These are phyloP conservation scores for Fusarium succisae DNA, from an alignment of 2,329 filamentous ascomycete species.

Conservation along the genomic window DNA sequence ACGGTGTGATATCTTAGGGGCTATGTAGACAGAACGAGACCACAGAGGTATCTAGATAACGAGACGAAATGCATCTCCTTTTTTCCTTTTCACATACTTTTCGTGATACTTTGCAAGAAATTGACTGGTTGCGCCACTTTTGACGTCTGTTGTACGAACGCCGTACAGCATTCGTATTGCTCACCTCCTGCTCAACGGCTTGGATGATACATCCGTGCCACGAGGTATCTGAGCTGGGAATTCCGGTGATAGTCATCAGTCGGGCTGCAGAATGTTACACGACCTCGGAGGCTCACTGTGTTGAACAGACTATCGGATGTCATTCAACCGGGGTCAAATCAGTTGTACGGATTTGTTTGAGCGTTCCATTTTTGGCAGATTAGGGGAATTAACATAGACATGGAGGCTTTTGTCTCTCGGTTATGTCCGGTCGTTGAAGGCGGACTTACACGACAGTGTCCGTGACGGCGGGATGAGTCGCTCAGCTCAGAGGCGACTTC, in stretches of 20 bases:
- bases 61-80: constrained; percentile 31
- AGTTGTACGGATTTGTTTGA: constrained; percentile 11
- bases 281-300: background rate
- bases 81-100: constrained; percentile 1
- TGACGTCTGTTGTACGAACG: constrained; percentile 39
- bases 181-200: constrained; percentile 8
- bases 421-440: constrained; percentile 22
- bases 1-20: constrained; percentile 3
- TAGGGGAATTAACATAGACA: constrained; percentile 7
- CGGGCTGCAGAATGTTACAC: constrained; percentile 7
- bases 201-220: constrained; percentile 5
- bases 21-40: constrained; percentile 17
- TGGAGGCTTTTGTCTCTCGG: constrained; percentile 29
- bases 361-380: constrained; percentile 22
- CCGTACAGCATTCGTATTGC: constrained; percentile 33
- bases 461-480: constrained; percentile 1
- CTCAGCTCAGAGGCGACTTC: constrained; percentile 1
- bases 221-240: background rate
- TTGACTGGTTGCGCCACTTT: constrained; percentile 16
- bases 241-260: background rate
- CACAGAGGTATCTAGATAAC: constrained; percentile 22
- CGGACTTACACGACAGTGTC: constrained; percentile 26
- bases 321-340: background rate
- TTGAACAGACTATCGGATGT: background rate
- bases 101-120: background rate